Evolutionary conservation across 805 yeast genomes (phyloP).

Genomic region (Lipomyces chichibuensis): DNA sequence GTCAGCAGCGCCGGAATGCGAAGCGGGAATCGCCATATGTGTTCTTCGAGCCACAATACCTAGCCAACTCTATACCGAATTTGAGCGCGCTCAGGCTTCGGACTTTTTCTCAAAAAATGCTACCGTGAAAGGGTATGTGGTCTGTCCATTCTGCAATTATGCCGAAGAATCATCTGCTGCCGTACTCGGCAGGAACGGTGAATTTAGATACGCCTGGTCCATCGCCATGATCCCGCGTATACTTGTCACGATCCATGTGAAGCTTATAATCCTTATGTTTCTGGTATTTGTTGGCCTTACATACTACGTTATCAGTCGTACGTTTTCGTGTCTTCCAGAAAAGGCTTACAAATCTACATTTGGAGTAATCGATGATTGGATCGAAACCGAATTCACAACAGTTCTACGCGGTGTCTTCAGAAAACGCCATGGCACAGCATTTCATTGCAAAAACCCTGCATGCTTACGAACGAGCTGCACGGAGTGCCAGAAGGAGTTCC

Average conservation of each 20-base stretch:
- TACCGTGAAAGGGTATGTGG: slow-evolving; percentile 14
- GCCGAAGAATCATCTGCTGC: slow-evolving; percentile 32
- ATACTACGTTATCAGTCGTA: not conserved
- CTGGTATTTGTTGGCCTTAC: not conserved
- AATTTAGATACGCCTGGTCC: slow-evolving; percentile 9
- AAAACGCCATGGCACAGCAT: slow-evolving; percentile 30
- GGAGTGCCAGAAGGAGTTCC: slow-evolving; percentile 32
- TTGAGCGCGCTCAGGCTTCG: slow-evolving; percentile 25
- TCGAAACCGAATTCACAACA: slow-evolving; percentile 9
- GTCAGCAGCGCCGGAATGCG: slow-evolving; percentile 24
- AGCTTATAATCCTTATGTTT: slow-evolving; percentile 7
- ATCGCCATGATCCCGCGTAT: slow-evolving; percentile 8
- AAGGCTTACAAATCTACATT: slow-evolving; percentile 7
- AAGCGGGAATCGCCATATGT: slow-evolving; percentile 16
- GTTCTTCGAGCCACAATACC: slow-evolving; percentile 24
- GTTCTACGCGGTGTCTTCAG: slow-evolving; percentile 25
- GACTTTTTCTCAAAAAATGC: slow-evolving; percentile 24
- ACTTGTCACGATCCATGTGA: not conserved
- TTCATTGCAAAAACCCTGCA: slow-evolving; percentile 27
- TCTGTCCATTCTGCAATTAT: slow-evolving; percentile 33
- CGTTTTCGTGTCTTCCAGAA: slow-evolving; percentile 4
- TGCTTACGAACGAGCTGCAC: slow-evolving; percentile 31
- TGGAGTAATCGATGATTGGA: slow-evolving; percentile 11
- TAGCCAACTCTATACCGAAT: slow-evolving; percentile 18
- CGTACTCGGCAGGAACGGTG: slow-evolving; percentile 6